These are phyloP conservation scores for Acrocalymma vagum DNA, from an alignment of 2,329 filamentous ascomycete species.

Conservation along the genomic window DNA sequence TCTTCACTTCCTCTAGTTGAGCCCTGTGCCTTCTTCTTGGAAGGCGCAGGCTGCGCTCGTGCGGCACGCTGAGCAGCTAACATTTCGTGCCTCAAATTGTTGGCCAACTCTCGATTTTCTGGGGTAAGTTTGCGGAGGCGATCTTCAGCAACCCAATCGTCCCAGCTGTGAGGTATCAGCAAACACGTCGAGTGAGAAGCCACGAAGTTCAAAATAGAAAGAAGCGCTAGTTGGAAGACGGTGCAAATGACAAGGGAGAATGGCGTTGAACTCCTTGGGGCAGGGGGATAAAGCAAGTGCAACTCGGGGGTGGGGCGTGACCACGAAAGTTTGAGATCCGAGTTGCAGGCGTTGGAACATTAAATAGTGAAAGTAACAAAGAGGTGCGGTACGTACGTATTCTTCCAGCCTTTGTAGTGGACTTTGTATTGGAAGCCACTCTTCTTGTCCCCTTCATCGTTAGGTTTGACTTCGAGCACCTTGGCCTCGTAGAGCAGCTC, in stretches of 20 bases:
- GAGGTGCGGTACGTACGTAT: slow-evolving; percentile 70
- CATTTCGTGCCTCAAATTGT: slow-evolving; percentile 74
- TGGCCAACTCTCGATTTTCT: slow-evolving; percentile 90
- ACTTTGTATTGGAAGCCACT: slow-evolving; percentile 87
- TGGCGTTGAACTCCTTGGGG: slow-evolving; percentile 19
- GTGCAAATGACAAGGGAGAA: background rate
- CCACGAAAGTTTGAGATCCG: slow-evolving; percentile 1
- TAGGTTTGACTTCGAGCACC: slow-evolving; percentile 78
- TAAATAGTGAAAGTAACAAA: slow-evolving; percentile 6
- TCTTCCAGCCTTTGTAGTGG: slow-evolving; percentile 99
- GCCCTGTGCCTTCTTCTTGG: slow-evolving; percentile 66
- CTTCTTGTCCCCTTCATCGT: slow-evolving; percentile 71
- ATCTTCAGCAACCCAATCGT: slow-evolving; percentile 96
- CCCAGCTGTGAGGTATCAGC: slow-evolving; percentile 70
- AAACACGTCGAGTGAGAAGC: background rate
- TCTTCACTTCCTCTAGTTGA: slow-evolving; percentile 81
- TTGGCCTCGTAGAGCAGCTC: slow-evolving; percentile 98
- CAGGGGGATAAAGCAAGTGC: slow-evolving; percentile 13
- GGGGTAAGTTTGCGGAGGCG: slow-evolving; percentile 93
- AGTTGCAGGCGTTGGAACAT: slow-evolving; percentile 5
- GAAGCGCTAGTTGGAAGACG: background rate
- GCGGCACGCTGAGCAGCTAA: slow-evolving; percentile 63
- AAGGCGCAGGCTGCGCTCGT: slow-evolving; percentile 51
- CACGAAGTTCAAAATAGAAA: background rate
- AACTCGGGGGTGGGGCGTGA: slow-evolving; percentile 21